Evolutionary conservation across 768 basidiomycete genomes (phyloP), one percentile per base, ranked within the genome.

Genomic region (Lentinus tigrinus): DNA sequence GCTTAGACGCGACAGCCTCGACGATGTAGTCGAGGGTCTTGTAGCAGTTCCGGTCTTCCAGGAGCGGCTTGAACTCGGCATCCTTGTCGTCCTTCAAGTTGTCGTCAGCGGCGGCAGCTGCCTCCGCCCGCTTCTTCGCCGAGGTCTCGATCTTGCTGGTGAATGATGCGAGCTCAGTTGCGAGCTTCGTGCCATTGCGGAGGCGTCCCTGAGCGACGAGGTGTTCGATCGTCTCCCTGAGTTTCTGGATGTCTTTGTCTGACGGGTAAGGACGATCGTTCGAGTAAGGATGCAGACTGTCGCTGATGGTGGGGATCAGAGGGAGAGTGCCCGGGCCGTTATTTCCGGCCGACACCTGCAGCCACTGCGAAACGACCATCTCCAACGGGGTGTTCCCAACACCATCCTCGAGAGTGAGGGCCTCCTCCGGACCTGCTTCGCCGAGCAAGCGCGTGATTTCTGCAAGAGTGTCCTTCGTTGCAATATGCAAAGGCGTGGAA

Each of bases 401-500:
- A 17, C 67, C 60, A 46, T 86, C 79, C 65, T 87, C 85, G 38
- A 75, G 69, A 55, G 72, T 70, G 2, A 85, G 66, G 0, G 67
- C 72, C 34, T 78, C 75, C 0, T 67, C 57, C 23, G 80, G 76
- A 2, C 73, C 70, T 1, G 70, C 72, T 1, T 73, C 67, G 34
- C 81, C 60, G 21, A 86, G 70, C 10, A 73, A 49, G 27, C 73
- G 59, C 1, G 75, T 71, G 9, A 82, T 79, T 21, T 73, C 63
- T 0, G 72, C 21, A 56, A 60, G 75, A 21, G 73, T 70, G 0
- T 54, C 27, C 8, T 71, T 71, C 23, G 78, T 73, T 0, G 84
- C 82, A 26, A 72, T 57, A 62, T 85, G 85, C 2, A 87, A 70
- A 2, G 82, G 78, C 0, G 76, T 82, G n/a, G 74, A 77, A 0